Percentiles rank a stretch among this genome's conserved stretches.
Evolutionary conservation across 2,329 filamentous ascomycete genomes (phyloP).

Genomic region (Penicillium aurantiogriseum): DNA sequence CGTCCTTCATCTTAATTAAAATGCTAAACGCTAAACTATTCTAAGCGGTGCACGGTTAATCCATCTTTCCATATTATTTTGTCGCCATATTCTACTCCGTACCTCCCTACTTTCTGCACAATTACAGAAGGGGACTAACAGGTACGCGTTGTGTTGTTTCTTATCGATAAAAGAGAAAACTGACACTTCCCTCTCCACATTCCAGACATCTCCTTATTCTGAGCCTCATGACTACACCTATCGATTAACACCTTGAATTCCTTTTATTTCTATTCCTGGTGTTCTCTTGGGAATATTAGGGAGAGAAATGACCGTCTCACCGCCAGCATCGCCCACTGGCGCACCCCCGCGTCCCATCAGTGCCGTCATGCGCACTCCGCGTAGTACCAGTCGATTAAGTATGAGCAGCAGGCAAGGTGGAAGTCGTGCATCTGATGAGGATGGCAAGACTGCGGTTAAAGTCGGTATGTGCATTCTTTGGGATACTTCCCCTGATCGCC

Average conservation of each 20-base stretch:
- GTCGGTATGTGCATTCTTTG: constrained; percentile 68
- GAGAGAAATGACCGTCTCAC: constrained; percentile 63
- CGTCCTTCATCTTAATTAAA: constrained; percentile 26
- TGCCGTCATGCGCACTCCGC: constrained; percentile 71
- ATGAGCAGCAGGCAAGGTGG: constrained; percentile 70
- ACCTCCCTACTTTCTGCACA: constrained; percentile 12
- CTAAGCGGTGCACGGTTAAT: constrained; percentile 21
- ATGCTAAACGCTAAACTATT: constrained; percentile 24
- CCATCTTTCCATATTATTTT: constrained; percentile 1
- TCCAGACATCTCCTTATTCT: constrained; percentile 17
- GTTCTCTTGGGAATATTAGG: constrained; percentile 4
- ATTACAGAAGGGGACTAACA: not conserved
- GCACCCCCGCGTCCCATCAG: constrained; percentile 70
- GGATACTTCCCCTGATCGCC: not conserved
- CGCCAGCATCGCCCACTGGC: constrained; percentile 64
- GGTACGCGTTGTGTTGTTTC: not conserved
- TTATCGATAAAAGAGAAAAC: not conserved
- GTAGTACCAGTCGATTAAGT: constrained; percentile 83
- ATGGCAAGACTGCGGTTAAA: constrained; percentile 88
- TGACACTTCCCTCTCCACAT: constrained; percentile 16
- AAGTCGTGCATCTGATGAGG: constrained; percentile 85
- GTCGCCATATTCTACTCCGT: not conserved
- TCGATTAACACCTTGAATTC: constrained; percentile 5
- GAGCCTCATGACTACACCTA: constrained; percentile 21
- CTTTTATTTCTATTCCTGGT: constrained; percentile 11